phyloP scores from a whole-genome alignment of 176 grass and related monocot genomes.

The Saccharum officinarum region DNA sequence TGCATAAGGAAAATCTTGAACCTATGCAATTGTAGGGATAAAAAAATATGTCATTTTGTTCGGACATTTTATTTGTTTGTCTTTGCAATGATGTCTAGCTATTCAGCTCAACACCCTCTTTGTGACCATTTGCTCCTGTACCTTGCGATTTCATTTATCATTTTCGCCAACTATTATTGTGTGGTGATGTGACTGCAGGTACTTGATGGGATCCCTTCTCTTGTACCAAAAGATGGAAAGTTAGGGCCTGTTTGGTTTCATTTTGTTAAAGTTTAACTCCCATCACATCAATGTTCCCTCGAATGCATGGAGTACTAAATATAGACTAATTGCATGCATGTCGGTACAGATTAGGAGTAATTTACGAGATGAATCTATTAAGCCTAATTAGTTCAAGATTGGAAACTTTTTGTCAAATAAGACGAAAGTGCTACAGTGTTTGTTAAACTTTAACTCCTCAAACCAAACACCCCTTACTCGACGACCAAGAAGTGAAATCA shows the following conservation, averaged over 20 bases:
- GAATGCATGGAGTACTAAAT: no score
- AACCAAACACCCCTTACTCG: no score
- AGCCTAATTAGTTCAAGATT: no score
- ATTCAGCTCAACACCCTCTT: not conserved
- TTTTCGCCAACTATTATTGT: not conserved
- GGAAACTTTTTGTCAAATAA: no score
- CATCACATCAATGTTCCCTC: no score
- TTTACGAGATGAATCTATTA: no score
- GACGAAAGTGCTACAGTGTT: no score
- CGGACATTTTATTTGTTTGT: not conserved
- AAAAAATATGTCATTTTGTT: not conserved
- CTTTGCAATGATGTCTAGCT: not conserved
- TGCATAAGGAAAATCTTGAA: not conserved
- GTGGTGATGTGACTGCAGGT: conserved; percentile 41
- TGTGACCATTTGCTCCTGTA: not conserved
- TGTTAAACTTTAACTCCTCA: no score
- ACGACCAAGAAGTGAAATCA: conserved; percentile 40
- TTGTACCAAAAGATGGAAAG: conserved; percentile 77
- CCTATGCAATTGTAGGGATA: not conserved
- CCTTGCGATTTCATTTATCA: not conserved
- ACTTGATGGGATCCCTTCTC: conserved; percentile 70
- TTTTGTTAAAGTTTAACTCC: no score
- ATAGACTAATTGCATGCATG: no score
- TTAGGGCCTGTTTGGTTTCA: no score
- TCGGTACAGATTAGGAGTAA: no score